Conservation (phyloP, 345 rosid species). For the Eucalyptus brandiana region DNA sequence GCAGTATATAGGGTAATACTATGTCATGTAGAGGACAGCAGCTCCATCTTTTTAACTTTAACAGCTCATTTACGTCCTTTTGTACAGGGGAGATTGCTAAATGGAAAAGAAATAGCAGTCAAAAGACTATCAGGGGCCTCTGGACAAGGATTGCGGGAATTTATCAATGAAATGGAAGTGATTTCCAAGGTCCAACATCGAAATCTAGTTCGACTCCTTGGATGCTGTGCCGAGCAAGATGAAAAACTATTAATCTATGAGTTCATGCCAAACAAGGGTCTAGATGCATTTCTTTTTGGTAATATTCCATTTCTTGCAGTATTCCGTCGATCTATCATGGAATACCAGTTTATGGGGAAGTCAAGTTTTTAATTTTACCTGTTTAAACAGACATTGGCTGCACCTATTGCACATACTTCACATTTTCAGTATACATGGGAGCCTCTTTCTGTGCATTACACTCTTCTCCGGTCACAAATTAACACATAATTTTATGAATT, state of each 20-base stretch:
- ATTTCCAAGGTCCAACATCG: conserved; percentile 25
- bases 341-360: neutral
- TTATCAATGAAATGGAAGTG: conserved; percentile 20
- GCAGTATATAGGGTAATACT: conserved; percentile 7
- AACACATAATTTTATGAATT: neutral
- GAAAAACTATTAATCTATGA: conserved; percentile 21
- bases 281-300: conserved; percentile 19
- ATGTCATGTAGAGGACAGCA: neutral
- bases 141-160: conserved; percentile 17
- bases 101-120: conserved; percentile 27
- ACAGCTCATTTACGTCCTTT: neutral
- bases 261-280: conserved; percentile 22
- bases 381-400: neutral
- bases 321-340: neutral
- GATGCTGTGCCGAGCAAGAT: conserved; percentile 13
- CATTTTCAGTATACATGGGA: neutral
- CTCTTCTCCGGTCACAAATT: neutral
- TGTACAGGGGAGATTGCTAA: conserved; percentile 3
- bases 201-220: conserved; percentile 20
- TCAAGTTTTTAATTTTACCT: neutral
- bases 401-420: neutral
- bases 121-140: conserved; percentile 20
- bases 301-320: neutral
- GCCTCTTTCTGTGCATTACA: neutral
- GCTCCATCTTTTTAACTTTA: neutral